A percentile compares a stretch with the other conserved stretches of the same genome.
phyloP scores from a whole-genome alignment of 139 green algal species.

The Closterium sp. region DNA sequence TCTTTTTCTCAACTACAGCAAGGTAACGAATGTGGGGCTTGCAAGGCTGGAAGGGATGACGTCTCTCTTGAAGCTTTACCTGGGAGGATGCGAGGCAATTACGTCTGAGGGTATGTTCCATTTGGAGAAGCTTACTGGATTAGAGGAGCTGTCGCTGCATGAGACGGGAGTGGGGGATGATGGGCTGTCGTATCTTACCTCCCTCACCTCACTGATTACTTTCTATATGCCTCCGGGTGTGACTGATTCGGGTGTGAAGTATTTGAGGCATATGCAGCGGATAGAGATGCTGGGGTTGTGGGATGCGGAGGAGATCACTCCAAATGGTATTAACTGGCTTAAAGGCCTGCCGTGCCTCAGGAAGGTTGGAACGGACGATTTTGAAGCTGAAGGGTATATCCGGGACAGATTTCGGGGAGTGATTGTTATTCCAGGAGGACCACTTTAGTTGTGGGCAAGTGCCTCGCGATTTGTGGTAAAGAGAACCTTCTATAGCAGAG shows the following conservation, averaged over 20 bases:
- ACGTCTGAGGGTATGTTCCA: background rate
- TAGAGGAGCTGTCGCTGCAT: background rate
- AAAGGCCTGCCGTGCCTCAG: background rate
- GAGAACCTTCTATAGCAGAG: too few relatives aligned
- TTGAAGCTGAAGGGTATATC: background rate
- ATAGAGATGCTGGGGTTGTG: background rate
- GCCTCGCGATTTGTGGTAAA: background rate
- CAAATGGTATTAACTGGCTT: background rate
- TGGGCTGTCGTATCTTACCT: background rate
- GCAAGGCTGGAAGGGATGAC: background rate
- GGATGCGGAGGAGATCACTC: background rate
- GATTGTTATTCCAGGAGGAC: background rate
- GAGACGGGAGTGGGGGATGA: background rate
- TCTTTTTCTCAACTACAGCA: background rate
- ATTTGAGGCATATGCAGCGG: background rate
- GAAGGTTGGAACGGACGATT: background rate
- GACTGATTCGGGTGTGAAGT: background rate
- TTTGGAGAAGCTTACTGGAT: background rate
- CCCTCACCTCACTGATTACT: background rate
- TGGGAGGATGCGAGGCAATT: background rate
- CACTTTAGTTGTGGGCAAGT: background rate
- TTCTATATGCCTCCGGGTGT: background rate
- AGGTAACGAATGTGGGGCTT: background rate
- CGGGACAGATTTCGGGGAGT: background rate
- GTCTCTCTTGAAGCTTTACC: background rate